Conservation (phyloP, 768 basidiomycete genomes). For the Harrya chromipes region DNA sequence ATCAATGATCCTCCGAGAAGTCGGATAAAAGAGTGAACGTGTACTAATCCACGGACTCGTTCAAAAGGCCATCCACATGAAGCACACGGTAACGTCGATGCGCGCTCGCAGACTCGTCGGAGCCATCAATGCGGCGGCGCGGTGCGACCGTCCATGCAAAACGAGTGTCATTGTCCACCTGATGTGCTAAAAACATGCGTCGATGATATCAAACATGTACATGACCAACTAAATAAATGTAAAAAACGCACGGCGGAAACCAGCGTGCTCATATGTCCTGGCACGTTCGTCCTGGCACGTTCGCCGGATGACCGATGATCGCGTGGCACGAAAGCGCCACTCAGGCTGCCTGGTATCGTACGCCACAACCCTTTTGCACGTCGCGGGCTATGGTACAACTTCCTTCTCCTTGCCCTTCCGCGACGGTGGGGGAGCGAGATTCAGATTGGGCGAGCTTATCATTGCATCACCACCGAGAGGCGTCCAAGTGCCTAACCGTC, state of each 20-base stretch:
- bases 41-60: too few species aligned
- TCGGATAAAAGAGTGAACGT: too few species aligned
- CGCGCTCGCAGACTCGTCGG: conserved; percentile 10
- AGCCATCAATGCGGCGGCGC: too few species aligned
- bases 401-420: conserved; percentile 50
- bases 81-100: too few species aligned
- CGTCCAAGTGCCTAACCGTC: conserved; percentile 40
- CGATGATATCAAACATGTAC: conserved; percentile 20
- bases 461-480: conserved; percentile 26
- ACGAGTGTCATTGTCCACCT: conserved; percentile 13
- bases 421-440: conserved; percentile 34
- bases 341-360: conserved; percentile 5
- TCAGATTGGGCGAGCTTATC: conserved; percentile 40
- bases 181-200: conserved; percentile 15
- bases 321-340: not conserved
- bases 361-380: not conserved
- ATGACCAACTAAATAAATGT: conserved; percentile 3
- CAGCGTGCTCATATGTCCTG: conserved; percentile 3
- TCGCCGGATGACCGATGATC: not conserved
- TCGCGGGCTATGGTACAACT: conserved; percentile 9
- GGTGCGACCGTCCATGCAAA: not conserved
- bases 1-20: too few species aligned
- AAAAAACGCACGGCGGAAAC: conserved; percentile 5
- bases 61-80: too few species aligned
- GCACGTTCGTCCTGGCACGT: conserved; percentile 3